A percentile compares a stretch with the other conserved stretches of the same genome.
These are phyloP conservation scores for Diplodia scrobiculata DNA, from an alignment of 2,329 filamentous ascomycete species.

Conservation along the genomic window DNA sequence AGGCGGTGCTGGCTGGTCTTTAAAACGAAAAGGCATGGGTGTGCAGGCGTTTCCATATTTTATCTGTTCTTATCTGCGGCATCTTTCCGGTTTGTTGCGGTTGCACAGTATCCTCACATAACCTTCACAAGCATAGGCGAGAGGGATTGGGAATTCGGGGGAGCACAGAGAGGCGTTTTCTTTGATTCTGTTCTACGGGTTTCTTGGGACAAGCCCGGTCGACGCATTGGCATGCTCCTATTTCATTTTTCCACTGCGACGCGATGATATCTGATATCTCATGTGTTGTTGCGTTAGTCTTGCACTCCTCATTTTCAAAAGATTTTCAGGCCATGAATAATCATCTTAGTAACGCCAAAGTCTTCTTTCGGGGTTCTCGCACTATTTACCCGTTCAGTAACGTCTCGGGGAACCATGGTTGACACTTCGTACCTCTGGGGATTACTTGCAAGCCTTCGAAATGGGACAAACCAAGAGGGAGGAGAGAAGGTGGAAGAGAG, in stretches of 20 bases:
- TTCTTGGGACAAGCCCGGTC: background rate
- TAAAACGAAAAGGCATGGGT: conserved; percentile 37
- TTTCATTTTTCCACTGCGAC: background rate
- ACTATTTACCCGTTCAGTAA: no score
- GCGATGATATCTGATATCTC: background rate
- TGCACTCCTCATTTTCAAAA: background rate
- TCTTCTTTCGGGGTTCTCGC: no score
- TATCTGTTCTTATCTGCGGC: background rate
- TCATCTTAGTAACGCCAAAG: background rate
- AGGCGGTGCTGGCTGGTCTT: conserved; percentile 73
- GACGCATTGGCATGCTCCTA: background rate
- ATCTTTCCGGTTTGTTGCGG: background rate
- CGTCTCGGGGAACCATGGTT: no score
- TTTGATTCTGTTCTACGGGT: background rate
- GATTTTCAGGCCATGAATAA: background rate
- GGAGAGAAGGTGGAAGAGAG: no score
- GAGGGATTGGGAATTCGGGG: background rate
- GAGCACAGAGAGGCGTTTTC: background rate
- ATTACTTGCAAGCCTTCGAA: no score
- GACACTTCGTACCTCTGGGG: no score
- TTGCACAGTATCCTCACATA: background rate
- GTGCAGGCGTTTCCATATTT: background rate
- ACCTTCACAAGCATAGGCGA: background rate
- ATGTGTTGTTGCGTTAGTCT: background rate
- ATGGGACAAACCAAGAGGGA: no score